Base-by-base conservation (phyloP, 2,329 filamentous ascomycete genomes). In the Fusarium azukiicola region DNA sequence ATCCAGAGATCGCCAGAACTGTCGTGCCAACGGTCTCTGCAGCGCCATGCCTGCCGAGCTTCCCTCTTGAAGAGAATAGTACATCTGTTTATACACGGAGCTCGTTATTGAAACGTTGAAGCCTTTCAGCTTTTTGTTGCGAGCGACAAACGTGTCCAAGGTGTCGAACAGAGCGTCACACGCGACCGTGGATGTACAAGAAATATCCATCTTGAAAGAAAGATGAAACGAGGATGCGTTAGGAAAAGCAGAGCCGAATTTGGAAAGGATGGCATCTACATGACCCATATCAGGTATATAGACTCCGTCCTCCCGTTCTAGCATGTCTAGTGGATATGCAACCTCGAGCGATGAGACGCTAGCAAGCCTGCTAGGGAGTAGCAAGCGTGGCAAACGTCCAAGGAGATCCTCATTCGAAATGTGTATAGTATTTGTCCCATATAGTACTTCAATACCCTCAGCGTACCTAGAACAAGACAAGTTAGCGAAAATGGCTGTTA, bases 391-490 rank as follows among this genome's bases (percentile, higher is more conserved):
- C 1, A 75, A 5, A 40, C 58, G 46, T 1, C 2, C 9, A 1
- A 75, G n/a, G 27, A 75, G 66, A 5, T 67, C 56, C 8, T 71
- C 14, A 32, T 58, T 70, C 4, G 58, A 63, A 4, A 75, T 67
- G 3, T 71, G 67, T 4, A 74, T 67, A 6, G 8, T 67, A 14
- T 74, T 75, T 23, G 71, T 67, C 6, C 40, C n/a, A 16, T 74
- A 75, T 1, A 74, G 14, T 8, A 71, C 16, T 16, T 46, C n/a
- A 7, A n/a, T 46, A 1, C 74, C 71, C 17, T 74, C 58, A 8
- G 4, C 7, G 21, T 73, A 75, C 7, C 73, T 75, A 4, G 38
- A 10, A 4, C 11, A 4, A 11, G 1, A 38, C 12, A 23, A 21
- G 32, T 70, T 2, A 73, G 66, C 32, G 63, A 3, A 6, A 6